These are phyloP conservation scores for Coprinopsis sp. DNA, from an alignment of 768 basidiomycete species.

Conservation along the genomic window DNA sequence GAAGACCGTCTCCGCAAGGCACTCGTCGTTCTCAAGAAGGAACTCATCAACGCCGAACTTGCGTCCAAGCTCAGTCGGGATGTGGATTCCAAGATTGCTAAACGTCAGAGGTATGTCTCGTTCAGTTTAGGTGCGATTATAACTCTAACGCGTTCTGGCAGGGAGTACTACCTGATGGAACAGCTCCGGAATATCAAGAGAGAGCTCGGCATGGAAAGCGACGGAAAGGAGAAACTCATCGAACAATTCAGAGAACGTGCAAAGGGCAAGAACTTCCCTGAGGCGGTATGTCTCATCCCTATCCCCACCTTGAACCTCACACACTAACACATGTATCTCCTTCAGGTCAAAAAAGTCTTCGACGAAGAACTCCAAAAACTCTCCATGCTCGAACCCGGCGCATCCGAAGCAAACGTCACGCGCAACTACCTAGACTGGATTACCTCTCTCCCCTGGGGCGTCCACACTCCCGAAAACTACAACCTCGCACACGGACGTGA, in stretches of 20 bases:
- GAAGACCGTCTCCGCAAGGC: constrained; percentile 90
- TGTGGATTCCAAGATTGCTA: constrained; percentile 92
- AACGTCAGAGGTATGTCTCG: constrained; percentile 84
- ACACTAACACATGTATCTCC: too few species aligned
- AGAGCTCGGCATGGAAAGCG: constrained; percentile 91
- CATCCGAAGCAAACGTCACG: constrained; percentile 90
- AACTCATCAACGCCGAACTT: constrained; percentile 93
- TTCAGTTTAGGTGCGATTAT: too few species aligned
- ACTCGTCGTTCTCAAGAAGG: constrained; percentile 91
- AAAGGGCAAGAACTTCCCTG: constrained; percentile 79
- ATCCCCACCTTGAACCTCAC: too few species aligned
- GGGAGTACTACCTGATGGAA: constrained; percentile 95
- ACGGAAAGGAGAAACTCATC: constrained; percentile 91
- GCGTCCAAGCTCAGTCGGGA: constrained; percentile 93
- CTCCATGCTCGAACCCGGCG: constrained; percentile 82
- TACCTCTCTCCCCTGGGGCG: constrained; percentile 96
- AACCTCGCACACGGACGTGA: constrained; percentile 75
- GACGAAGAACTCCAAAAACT: constrained; percentile 95
- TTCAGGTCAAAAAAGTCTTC: constrained; percentile 86
- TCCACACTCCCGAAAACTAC: constrained; percentile 90
- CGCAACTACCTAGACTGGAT: constrained; percentile 94
- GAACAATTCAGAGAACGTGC: constrained; percentile 91
- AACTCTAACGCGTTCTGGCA: too few species aligned
- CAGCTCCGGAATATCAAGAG: constrained; percentile 96
- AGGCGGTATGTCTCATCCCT: too few species aligned